Conservation (phyloP, 2,329 filamentous ascomycete species). For the Colletotrichum spinosum region DNA sequence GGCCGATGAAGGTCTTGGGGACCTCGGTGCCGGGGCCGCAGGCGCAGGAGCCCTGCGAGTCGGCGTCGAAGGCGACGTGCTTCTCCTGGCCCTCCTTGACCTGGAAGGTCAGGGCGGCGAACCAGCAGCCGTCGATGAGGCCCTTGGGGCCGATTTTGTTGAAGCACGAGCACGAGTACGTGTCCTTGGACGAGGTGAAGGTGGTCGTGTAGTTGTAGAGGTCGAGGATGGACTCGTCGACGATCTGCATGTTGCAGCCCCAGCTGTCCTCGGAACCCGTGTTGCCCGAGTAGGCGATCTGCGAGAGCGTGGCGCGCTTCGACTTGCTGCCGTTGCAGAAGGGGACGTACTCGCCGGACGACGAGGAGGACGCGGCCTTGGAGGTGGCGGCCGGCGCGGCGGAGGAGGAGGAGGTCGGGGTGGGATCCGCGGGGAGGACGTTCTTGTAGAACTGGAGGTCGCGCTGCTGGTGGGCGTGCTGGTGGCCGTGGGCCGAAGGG, state of each 20-base stretch:
- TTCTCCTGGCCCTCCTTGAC: slow-evolving; percentile 51
- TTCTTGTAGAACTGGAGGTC: slow-evolving; percentile 32
- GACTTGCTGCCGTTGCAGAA: slow-evolving; percentile 49
- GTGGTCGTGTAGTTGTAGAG: slow-evolving; percentile 58
- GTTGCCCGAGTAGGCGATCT: slow-evolving; percentile 63
- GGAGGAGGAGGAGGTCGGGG: slow-evolving; percentile 2
- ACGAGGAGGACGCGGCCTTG: slow-evolving; percentile 47
- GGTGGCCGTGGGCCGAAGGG: slow-evolving; percentile 52
- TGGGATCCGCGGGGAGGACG: slow-evolving; percentile 11
- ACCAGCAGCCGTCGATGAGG: slow-evolving; percentile 62
- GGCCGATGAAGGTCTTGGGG: slow-evolving; percentile 51
- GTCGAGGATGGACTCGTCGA: slow-evolving; percentile 49
- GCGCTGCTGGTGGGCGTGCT: slow-evolving; percentile 44
- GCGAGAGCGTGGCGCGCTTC: slow-evolving; percentile 59
- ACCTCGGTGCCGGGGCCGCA: slow-evolving; percentile 50
- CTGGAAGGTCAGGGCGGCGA: slow-evolving; percentile 54
- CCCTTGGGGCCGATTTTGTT: slow-evolving; percentile 64
- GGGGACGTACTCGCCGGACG: slow-evolving; percentile 40
- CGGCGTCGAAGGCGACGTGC: slow-evolving; percentile 56
- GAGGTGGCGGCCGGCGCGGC: slow-evolving; percentile 7
- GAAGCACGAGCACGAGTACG: slow-evolving; percentile 56
- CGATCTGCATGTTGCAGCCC: slow-evolving; percentile 65
- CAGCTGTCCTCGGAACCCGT: slow-evolving; percentile 53
- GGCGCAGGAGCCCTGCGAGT: slow-evolving; percentile 62
- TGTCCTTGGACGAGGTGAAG: slow-evolving; percentile 52